phyloP scores from a whole-genome alignment of 768 basidiomycete species.

The Strobilomyces echinocephalus region DNA sequence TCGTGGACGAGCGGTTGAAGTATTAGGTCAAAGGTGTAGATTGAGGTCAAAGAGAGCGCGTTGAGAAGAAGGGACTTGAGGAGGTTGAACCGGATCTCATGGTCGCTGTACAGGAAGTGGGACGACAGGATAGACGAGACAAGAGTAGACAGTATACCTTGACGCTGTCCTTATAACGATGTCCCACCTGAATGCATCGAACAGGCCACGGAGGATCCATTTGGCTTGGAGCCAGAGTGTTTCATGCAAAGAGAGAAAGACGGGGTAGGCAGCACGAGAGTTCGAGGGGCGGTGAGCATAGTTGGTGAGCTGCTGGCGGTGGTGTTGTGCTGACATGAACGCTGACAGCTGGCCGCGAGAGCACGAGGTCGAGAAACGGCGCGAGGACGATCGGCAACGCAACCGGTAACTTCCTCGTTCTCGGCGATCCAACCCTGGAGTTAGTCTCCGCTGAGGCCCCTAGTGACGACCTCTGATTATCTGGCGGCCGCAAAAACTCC shows the following conservation, averaged over 20 bases:
- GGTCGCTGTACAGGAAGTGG: conserved; percentile 46
- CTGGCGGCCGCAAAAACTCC: background rate
- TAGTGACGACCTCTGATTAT: background rate
- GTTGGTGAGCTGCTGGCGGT: conserved; percentile 3
- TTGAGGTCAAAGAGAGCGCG: conserved; percentile 60
- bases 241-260: conserved; percentile 61
- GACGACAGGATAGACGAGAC: conserved; percentile 7
- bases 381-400: conserved; percentile 8
- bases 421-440: background rate
- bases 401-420: conserved; percentile 13
- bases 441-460: conserved; percentile 1
- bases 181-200: conserved; percentile 74
- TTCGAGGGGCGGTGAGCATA: conserved; percentile 19
- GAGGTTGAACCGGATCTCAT: conserved; percentile 69
- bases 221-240: conserved; percentile 55
- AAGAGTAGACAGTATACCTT: conserved; percentile 41
- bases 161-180: conserved; percentile 52
- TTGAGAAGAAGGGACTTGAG: conserved; percentile 76
- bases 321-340: conserved; percentile 25
- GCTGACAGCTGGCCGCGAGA: background rate
- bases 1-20: conserved; percentile 63
- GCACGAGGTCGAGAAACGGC: no score
- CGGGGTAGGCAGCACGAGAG: conserved; percentile 58
- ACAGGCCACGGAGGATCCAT: conserved; percentile 56
- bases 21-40: conserved; percentile 72